Evolutionary conservation across 2,329 filamentous ascomycete species (phyloP), one percentile per base, ranked within the genome.

Genomic region (Emergomyces pasteurianus): DNA sequence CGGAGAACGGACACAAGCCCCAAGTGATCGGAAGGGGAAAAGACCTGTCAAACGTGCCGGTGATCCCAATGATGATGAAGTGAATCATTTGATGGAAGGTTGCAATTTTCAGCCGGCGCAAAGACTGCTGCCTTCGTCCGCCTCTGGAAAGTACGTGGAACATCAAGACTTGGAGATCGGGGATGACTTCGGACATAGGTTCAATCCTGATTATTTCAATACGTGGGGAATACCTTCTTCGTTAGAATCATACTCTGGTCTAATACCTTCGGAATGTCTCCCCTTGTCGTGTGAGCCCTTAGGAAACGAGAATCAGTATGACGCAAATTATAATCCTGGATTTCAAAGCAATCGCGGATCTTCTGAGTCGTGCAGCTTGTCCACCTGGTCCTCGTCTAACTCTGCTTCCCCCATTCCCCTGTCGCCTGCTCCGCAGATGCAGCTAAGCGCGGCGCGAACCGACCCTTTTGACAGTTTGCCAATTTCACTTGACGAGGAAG

Each of bases 381-480:
- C 54, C 23, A 18, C 58, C 21, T 40, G 58, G 58, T 52, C 46
- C 4, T 36, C 58, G 5, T 58, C 43, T 23, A 21, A 16, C 57
- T 50, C 28, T n/a, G 26, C 38, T 7, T 59, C 58, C 10, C 43
- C 31, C 10, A 31, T 16, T n/a, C 26, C 43, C 1, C 28, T 47
- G 21, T 58, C 57, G 7, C 64, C 65, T 16, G 70, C 71, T 18
- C 72, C 73, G 14, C 67, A 66, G 60, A 69, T 70, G 3, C 65
- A 73, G 0, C 64, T 74, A 38, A 74, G 71, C 56, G 73, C 73
- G 38, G 69, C 74, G 14, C 68, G 69, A 28, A 75, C 71, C 14
- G 71, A 75, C 58, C 71, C 73, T 0, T 75, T 75, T 63, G 71
- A 74, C 62, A 65, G 65, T 2, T 63, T 75, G 7, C 73, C 74